Conservation (phyloP, 129 eudicot genomes). For the Flaveria bidentis region DNA sequence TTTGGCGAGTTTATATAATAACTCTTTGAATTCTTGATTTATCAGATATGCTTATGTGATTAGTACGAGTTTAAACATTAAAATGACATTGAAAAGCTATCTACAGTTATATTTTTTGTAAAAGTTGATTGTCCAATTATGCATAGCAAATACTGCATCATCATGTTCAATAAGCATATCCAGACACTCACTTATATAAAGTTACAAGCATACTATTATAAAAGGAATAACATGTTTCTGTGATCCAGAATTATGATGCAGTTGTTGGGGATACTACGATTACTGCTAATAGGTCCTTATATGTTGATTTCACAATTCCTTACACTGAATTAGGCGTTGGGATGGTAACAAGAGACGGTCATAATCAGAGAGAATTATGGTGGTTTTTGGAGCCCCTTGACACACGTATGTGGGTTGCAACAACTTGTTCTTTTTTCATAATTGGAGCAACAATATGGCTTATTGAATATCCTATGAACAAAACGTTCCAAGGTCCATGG, state of each 20-base stretch:
- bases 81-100: too few species aligned
- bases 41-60: too few species aligned
- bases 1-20: too few species aligned
- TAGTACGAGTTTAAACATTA: too few species aligned
- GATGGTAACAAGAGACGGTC: not conserved
- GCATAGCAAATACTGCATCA: not conserved
- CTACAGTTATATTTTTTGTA: too few species aligned
- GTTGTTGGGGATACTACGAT: slow-evolving; percentile 9
- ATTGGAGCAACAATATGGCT: slow-evolving; percentile 12
- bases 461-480: not conserved
- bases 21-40: too few species aligned
- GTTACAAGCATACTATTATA: not conserved
- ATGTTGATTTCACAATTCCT: slow-evolving; percentile 12
- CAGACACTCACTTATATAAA: not conserved
- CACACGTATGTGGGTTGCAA: not conserved
- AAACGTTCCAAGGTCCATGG: slow-evolving; percentile 10
- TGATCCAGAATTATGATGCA: slow-evolving; percentile 12
- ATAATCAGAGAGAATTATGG: not conserved
- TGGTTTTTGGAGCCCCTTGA: slow-evolving; percentile 16
- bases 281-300: slow-evolving; percentile 8
- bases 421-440: slow-evolving; percentile 5
- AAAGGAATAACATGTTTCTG: slow-evolving; percentile 2
- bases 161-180: too few species aligned
- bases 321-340: slow-evolving; percentile 5
- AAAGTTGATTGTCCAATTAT: not conserved